Conservation (phyloP, 495 filamentous ascomycete genomes). For the Clohesyomyces aquaticus region DNA sequence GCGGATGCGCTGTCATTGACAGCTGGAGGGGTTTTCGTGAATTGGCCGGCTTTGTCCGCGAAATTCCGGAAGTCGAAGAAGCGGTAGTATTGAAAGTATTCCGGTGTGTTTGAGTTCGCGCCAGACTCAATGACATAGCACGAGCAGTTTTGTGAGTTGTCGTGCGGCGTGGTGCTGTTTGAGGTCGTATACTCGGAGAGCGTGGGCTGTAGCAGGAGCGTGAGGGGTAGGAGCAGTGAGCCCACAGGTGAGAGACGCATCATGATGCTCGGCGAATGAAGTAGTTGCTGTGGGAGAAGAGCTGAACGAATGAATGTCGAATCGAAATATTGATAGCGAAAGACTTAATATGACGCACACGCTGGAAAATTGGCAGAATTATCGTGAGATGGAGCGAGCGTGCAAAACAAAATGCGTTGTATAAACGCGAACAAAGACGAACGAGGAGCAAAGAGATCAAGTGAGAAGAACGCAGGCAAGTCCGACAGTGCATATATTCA, state of each 20-base stretch:
- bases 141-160: conserved; percentile 32
- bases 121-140: conserved; percentile 34
- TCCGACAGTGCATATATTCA: no score
- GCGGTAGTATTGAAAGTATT: conserved; percentile 66
- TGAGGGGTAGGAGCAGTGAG: conserved; percentile 15
- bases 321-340: conserved; percentile 1
- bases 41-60: conserved; percentile 45
- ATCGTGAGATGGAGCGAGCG: background rate
- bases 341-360: background rate
- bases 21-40: conserved; percentile 28
- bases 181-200: conserved; percentile 17
- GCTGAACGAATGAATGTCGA: background rate
- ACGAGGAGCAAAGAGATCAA: background rate
- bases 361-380: background rate
- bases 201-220: conserved; percentile 21
- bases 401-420: no score
- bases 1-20: conserved; percentile 28
- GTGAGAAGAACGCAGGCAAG: background rate
- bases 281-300: background rate
- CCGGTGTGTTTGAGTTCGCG: conserved; percentile 20
- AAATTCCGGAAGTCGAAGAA: conserved; percentile 71
- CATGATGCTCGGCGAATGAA: background rate
- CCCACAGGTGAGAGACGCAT: conserved; percentile 13
- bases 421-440: background rate
- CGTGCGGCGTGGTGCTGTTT: conserved; percentile 20